Evolutionary conservation across 1,139 yeast species (phyloP).

Genomic region (Geotrichum europaeum): DNA sequence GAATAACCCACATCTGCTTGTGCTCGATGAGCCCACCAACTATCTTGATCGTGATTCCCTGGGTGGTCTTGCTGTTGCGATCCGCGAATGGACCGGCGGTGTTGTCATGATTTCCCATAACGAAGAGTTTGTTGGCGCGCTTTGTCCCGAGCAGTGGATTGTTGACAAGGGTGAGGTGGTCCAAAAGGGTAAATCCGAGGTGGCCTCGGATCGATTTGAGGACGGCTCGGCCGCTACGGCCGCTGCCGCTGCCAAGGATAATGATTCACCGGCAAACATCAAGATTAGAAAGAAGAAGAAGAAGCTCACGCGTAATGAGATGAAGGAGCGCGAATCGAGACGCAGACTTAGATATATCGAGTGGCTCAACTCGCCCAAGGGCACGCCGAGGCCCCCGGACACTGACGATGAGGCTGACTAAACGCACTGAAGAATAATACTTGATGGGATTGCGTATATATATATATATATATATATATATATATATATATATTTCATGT

Average conservation of each 20-base stretch:
- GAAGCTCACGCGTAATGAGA: conserved; percentile 95
- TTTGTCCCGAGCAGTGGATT: conserved; percentile 98
- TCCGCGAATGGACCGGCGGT: conserved; percentile 97
- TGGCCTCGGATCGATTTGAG: conserved; percentile 75
- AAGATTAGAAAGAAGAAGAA: conserved; percentile 77
- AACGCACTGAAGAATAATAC: not conserved
- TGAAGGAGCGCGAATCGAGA: conserved; percentile 86
- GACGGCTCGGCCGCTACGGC: conserved; percentile 54
- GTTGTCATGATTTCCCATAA: conserved; percentile 98
- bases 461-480: not conserved
- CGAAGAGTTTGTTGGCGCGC: conserved; percentile 92
- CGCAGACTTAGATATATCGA: conserved; percentile 90
- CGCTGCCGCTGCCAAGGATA: conserved; percentile 34
- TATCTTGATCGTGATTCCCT: conserved; percentile 95
- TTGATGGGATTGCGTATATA: not conserved
- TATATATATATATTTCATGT: not conserved
- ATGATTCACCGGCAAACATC: conserved; percentile 90
- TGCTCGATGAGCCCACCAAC: conserved; percentile 96
- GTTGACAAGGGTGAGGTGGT: conserved; percentile 88
- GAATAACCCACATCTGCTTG: conserved; percentile 98
- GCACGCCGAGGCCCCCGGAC: conserved; percentile 90
- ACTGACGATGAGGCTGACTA: conserved; percentile 83
- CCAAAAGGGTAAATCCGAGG: conserved; percentile 70
- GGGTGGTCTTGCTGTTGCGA: conserved; percentile 96
- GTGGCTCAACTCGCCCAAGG: conserved; percentile 95